Conservation (phyloP, 1,284 basidiomycete genomes). For the Takashimella koratensis region DNA sequence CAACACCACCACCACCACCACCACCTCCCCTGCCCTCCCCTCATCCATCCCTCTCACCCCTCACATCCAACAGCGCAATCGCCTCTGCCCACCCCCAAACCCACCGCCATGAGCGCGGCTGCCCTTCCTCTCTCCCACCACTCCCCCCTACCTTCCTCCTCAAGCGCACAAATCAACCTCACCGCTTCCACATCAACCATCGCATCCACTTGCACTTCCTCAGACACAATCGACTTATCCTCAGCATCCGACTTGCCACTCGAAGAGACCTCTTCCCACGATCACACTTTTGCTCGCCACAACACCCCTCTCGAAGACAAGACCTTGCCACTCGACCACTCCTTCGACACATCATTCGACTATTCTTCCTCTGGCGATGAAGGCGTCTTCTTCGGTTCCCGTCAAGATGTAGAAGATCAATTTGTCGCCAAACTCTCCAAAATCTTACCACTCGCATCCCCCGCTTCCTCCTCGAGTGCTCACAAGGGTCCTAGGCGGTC, state of each 20-base stretch:
- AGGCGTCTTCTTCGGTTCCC: constrained; percentile 36
- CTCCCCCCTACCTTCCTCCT: not conserved
- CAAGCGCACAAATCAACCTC: not conserved
- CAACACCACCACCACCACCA: not conserved
- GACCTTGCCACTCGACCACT: not conserved
- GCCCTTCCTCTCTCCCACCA: not conserved
- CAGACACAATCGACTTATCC: not conserved
- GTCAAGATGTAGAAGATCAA: constrained; percentile 20
- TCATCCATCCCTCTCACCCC: not conserved
- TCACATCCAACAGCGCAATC: not conserved
- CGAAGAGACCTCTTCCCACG: not conserved
- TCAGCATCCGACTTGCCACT: not conserved
- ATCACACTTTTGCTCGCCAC: not conserved
- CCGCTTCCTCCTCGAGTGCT: not conserved
- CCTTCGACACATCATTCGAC: constrained; percentile 2
- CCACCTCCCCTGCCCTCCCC: not conserved
- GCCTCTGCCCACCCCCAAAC: not conserved
- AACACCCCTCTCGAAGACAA: too few relatives aligned
- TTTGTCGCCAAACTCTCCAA: constrained; percentile 25
- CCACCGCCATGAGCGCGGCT: too few relatives aligned
- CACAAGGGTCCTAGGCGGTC: constrained; percentile 1
- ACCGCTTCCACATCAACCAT: not conserved
- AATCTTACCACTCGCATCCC: not conserved
- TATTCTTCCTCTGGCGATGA: constrained; percentile 25
- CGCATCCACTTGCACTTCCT: not conserved